A percentile compares a stretch with the other conserved stretches of the same genome.
Conservation (phyloP, 176 grass and related monocot species). For the Alopecurus myosuroides region DNA sequence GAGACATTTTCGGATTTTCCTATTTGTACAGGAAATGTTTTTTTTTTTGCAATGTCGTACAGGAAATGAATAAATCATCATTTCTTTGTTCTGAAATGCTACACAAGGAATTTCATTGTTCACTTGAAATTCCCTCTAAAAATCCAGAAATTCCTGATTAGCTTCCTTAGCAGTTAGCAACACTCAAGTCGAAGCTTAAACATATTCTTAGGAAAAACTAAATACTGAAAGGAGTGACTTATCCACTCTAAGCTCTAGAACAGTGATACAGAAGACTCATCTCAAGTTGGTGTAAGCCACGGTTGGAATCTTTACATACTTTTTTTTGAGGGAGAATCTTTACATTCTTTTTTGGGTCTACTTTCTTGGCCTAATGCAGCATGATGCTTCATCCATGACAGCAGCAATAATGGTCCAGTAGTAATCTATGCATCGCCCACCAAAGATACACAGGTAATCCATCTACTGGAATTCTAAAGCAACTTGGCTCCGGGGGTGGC, state of each 20-base stretch:
- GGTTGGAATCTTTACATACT: background rate
- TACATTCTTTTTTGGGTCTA: background rate
- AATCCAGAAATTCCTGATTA: background rate
- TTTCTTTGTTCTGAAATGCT: background rate
- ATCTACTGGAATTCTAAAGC: slow-evolving; percentile 8
- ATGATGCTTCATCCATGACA: slow-evolving; percentile 18
- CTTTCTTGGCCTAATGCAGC: slow-evolving; percentile 13
- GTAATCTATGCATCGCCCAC: slow-evolving; percentile 14
- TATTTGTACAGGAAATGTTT: background rate
- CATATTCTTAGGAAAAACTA: background rate
- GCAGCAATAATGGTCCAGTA: background rate
- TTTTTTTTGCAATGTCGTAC: no score
- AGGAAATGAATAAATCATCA: background rate
- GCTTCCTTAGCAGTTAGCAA: background rate
- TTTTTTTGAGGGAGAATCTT: no score
- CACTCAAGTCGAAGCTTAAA: background rate
- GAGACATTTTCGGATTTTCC: background rate
- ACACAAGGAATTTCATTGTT: background rate
- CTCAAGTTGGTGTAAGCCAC: slow-evolving; percentile 3
- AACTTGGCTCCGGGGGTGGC: background rate
- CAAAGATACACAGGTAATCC: background rate
- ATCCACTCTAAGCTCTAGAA: background rate
- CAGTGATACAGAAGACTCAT: background rate
- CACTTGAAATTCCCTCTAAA: background rate
- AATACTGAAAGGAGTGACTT: background rate